A percentile compares a stretch with the other conserved stretches of the same genome.
phyloP scores from a whole-genome alignment of 2,329 filamentous ascomycete species.

The Alternaria solani region DNA sequence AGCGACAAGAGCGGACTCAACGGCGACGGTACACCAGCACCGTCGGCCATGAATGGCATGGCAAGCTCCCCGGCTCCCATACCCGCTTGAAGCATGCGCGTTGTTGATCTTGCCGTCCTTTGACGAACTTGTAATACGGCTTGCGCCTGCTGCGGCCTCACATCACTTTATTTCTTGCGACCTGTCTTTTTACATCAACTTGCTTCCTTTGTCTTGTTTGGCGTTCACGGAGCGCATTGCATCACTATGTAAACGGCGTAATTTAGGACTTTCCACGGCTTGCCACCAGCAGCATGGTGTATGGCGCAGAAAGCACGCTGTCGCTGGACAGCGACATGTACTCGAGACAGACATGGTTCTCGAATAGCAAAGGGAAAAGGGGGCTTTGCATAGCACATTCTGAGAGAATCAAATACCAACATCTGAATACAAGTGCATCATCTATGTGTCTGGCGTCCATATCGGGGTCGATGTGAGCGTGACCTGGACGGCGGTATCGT shows the following conservation, averaged over 20 bases:
- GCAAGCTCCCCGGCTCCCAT: slow-evolving; percentile 62
- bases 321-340: slow-evolving; percentile 5
- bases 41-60: slow-evolving; percentile 52
- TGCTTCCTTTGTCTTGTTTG: slow-evolving; percentile 30
- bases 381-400: slow-evolving; percentile 12
- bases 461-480: slow-evolving; percentile 3
- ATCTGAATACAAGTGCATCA: not conserved
- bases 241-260: slow-evolving; percentile 31
- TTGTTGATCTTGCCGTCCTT: not conserved
- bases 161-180: slow-evolving; percentile 6
- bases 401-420: slow-evolving; percentile 6
- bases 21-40: slow-evolving; percentile 56
- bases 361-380: not conserved
- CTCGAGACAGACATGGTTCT: slow-evolving; percentile 3
- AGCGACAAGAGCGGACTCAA: slow-evolving; percentile 69
- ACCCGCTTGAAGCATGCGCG: slow-evolving; percentile 18
- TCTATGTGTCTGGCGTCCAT: not conserved
- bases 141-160: not conserved
- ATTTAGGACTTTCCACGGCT: slow-evolving; percentile 28
- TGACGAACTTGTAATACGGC: not conserved
- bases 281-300: slow-evolving; percentile 10
- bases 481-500: slow-evolving; percentile 20
- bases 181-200: slow-evolving; percentile 19
- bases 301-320: slow-evolving; percentile 10
- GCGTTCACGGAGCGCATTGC: slow-evolving; percentile 33